Evolutionary conservation across 2,329 filamentous ascomycete genomes (phyloP), one percentile per base, ranked within the genome.

Genomic region (Ascochyta pisi): DNA sequence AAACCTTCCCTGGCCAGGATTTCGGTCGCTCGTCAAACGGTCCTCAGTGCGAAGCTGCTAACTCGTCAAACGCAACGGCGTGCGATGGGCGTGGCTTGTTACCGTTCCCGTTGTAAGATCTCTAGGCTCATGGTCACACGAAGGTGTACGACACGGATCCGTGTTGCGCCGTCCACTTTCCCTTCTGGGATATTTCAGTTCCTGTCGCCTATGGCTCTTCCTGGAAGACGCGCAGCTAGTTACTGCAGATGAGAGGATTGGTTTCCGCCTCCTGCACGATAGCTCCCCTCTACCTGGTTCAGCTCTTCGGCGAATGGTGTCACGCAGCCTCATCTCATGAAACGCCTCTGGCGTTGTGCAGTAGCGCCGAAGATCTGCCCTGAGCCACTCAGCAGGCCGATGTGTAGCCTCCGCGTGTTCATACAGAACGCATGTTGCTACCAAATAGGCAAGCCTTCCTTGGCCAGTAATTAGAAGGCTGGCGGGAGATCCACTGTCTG

Each of bases 251-350:
- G 61, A 61, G 60, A 59, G 46, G 48, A 67, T 65, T 50, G 42
- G 59, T 57, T 54, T 31, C 53, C 47, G 61, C 54, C 58, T 37
- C 54, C 57, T 64, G 64, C 64, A 64, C 58, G 42, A 61, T 57
- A 31, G 48, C 50, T 43, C 54, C 67, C 63, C 58, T 51, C 56
- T 64, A 58, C 66, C 69, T 54, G 68, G 67, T 71, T 66, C 67
- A 67, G 60, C 62, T 70, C 47, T 47, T 43, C 54, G 43, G 40
- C 50, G 58, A 64, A 60, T 61, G 57, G 66, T 66, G 64, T 63
- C 47, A 56, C 53, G 42, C 66, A 70, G 71, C 70, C 70, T 70
- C 68, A 64, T 66, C 62, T 62, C 65, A 64, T 65, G 62, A 53
- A 60, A 58, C 54, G 54, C 60, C 58, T 48, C 58, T 48, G 59